Evolutionary conservation across 441 rosid genomes (phyloP), one percentile per base, ranked within the genome.

Genomic region (Gossypium lobatum): DNA sequence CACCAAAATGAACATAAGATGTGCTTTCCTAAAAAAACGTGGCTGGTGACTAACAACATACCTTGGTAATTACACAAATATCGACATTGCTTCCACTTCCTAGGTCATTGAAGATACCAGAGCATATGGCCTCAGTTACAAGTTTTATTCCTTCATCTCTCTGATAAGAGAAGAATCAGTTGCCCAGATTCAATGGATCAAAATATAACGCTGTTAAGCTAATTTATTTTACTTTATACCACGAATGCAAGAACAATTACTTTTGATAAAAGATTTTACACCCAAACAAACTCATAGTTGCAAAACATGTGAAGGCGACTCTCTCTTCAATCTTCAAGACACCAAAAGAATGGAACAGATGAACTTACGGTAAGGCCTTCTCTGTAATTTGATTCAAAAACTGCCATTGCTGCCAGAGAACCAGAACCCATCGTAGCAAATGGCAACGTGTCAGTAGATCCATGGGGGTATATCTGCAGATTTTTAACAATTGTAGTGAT

Each of bases 71-170:
- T 9, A 95, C 97, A 73, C 99, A 95, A 76, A 93, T 83, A 84
- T 95, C 98, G 54, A 95, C 99, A 80, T 95, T 95, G 85, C 99
- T 95, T 77, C 99, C 99, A 89, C 98, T 91, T 67, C 99, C 99
- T 83, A 95, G 75, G 75, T 95, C 99, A 73, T 95, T 95, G 85
- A 95, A 95, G 63, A 95, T 83, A 75, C 99, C 97, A 20, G 97
- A 89, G 79, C 96, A 90, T 71, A 91, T 89, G 10, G 99, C 99
- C 71, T 89, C 91, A 4, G 86, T 74, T 28, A 95, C 98, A 71
- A 95, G 79, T 80, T 81, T 80, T 66, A 93, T 82, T 65, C 99
- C 99, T 78, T 95, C 97, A 11, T 93, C 97, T 79, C 88, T 91
- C 99, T 95, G 77, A 69, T 80, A 61, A 76, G 13, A 59, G 67